A percentile compares a stretch with the other conserved stretches of the same genome.
Evolutionary conservation across 768 basidiomycete genomes (phyloP).

Genomic region (Suillus paluster): DNA sequence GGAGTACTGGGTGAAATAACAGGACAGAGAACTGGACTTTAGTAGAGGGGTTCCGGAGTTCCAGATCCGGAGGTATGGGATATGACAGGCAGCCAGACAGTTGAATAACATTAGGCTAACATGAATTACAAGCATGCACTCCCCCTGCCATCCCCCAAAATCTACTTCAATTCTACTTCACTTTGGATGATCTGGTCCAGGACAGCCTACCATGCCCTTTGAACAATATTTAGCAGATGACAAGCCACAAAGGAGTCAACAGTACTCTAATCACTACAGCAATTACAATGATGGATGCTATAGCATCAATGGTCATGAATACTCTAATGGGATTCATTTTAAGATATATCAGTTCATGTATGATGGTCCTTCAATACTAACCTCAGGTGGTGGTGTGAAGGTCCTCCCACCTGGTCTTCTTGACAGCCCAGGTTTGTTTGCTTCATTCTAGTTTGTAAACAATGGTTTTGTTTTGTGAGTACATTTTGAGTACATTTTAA

Average conservation of each 20-base stretch:
- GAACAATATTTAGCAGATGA: slow-evolving; percentile 42
- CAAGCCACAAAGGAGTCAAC: slow-evolving; percentile 13
- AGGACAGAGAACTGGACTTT: too few relatives aligned
- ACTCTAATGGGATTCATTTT: slow-evolving; percentile 45
- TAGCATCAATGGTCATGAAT: slow-evolving; percentile 10
- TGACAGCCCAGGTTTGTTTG: slow-evolving; percentile 29
- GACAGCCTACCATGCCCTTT: slow-evolving; percentile 43
- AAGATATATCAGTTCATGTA: slow-evolving; percentile 72
- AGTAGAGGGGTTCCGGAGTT: too few relatives aligned
- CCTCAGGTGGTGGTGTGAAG: slow-evolving; percentile 76
- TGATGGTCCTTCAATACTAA: slow-evolving; percentile 59
- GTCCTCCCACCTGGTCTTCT: slow-evolving; percentile 57
- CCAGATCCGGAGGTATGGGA: too few relatives aligned
- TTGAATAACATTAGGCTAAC: slow-evolving; percentile 1
- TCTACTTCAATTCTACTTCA: background rate
- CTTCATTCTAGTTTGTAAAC: slow-evolving; percentile 55
- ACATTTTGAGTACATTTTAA: too few relatives aligned
- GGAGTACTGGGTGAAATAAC: too few relatives aligned
- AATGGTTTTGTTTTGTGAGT: slow-evolving; percentile 45
- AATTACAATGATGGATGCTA: slow-evolving; percentile 17
- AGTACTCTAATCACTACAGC: slow-evolving; percentile 13
- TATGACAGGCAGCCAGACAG: slow-evolving; percentile 3
- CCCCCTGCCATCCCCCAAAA: background rate
- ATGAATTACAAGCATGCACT: background rate
- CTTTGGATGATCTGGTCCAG: slow-evolving; percentile 2